Base-by-base conservation (phyloP, 2,329 filamentous ascomycete genomes). In the Ophiostoma populinum region DNA sequence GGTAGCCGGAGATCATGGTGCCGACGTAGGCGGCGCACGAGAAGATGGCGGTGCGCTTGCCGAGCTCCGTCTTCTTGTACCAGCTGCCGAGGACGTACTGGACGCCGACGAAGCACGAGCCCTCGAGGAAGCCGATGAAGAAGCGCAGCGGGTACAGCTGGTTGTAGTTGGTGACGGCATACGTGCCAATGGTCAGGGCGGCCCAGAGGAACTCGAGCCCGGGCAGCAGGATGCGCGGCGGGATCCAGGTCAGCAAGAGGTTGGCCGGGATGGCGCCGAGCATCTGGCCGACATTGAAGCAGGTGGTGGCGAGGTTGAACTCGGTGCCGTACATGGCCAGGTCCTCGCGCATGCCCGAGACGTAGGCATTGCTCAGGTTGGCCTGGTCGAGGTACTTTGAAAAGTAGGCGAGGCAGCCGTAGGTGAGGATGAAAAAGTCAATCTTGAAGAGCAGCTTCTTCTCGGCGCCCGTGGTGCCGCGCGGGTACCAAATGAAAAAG, bases 31-130 rank as follows among this genome's bases (percentile, higher is more conserved):
- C 70, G 7, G 66, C 70, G 1, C 65, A 60, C 0, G 67, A 72
- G 46, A 75, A 77, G 34, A 78, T 67, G 25, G 66, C 70, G 3
- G 61, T 68, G 2, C 73, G 59, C 47, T 75, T 77, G 1, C 67
- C 70, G 0, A 77, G 57, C 41, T 76, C 72, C 11, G 57, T 55
- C 18, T 60, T 57, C 0, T 62, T 74, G 43, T 75, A 75, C 71
- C 72, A 77, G 0, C 64, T 52, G 6, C 58, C 57, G 4, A 61
- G 50, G 36, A 60, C 52, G 35, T 58, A 60, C 41, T 59, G 56
- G 25, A 69, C 57, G 19, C 66, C 68, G 0, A 67, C 66, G 28
- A 62, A 65, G 30, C 67, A 67, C 0, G 62, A 2, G 53, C 62
- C 60, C 45, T 70, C 67, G 24, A 68, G 59, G 1, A 67, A 47